Base-by-base conservation (phyloP, 2,329 filamentous ascomycete species). In the Arthroderma sp. region DNA sequence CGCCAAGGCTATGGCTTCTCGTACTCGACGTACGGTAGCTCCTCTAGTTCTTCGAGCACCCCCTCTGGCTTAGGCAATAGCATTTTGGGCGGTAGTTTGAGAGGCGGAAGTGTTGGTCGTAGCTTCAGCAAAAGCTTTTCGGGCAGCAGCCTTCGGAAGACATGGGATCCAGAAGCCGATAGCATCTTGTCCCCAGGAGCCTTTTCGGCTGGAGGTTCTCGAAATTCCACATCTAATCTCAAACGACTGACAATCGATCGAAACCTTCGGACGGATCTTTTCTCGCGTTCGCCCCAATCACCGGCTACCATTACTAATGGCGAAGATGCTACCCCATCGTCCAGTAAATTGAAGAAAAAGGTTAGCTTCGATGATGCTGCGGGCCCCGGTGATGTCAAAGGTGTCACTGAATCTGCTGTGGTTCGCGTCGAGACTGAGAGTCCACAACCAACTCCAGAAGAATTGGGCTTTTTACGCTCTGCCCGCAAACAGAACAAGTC, bases 161-260 rank as follows among this genome's bases (percentile, higher is more conserved):
- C 77, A 51, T 88, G 84, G 61, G 85, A 81, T 47, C 74, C 81
- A 0, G 85, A 94, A 38, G 57, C 58, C 45, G 85, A 93, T 52
- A 94, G 85, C 61, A 82, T 95, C 46, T 71, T 95, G 29, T 77
- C 84, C 1, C 87, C 88, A 0, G 85, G 85, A 33, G 86, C 87
- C 2, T 88, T 95, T 61, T 84, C 85, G 2, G 72, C 81, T 28
- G 81, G 76, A 11, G 73, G 71, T 46, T 72, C 75, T 32, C 77
- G 81, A 47, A 74, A 78, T 53, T 81, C 80, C 42, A 78, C 72
- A 58, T 74, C 78, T 38, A 85, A 76, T 58, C 77, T 94, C 54
- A 95, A 95, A 69, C 88, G 87, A 62, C 75, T 98, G 46, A 83
- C 88, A 43, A 95, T 98, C 60, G 93, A 95, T 64, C 81, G 86